Evolutionary conservation across 2,329 filamentous ascomycete genomes (phyloP), one percentile per base, ranked within the genome.

Genomic region (Trichoderma koningii): DNA sequence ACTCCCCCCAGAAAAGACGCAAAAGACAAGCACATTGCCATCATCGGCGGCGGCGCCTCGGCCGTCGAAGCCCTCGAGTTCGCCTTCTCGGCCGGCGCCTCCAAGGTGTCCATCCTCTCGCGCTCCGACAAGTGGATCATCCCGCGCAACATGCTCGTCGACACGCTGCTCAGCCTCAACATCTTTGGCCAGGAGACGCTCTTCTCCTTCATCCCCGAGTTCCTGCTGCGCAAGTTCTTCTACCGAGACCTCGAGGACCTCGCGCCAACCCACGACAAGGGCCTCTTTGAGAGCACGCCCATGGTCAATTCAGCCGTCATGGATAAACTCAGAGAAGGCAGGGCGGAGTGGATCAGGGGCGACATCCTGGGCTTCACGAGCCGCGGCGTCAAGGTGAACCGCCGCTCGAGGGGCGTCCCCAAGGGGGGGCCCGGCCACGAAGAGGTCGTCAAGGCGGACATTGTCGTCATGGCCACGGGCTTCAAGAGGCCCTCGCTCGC

Each of bases 121-220:
- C 84, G 92, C 23, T 90, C 87, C 15, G 91, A 94, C 70, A 95
- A 94, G 75, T 94, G 91, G 91, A 91, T 95, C 68, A 93, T 94
- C 60, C 92, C 92, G 0, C 85, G 92, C 9, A 95, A 96, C 69
- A 80, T 90, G 0, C 55, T 95, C 50, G 82, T 95, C 57, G 88
- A 96, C 73, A 81, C 85, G 1, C 80, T 96, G 1, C 83, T 96
- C 1, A 85, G 90, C 2, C 78, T 92, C 71, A 96, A 96, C 75
- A 84, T 95, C 59, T 88, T 93, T 66, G 92, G 91, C 1, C 86
- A 89, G 51, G 90, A 95, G 75, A 95, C 89, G 0, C 74, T 84
- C 0, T 77, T 95, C 19, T 92, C 89, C 0, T 92, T 87, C 81
- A 89, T 96, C 45, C 92, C 92, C 0, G 92, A 96, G 74, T 81